Conservation (phyloP, 306 rosid genomes). For the Quercus agrifolia region DNA sequence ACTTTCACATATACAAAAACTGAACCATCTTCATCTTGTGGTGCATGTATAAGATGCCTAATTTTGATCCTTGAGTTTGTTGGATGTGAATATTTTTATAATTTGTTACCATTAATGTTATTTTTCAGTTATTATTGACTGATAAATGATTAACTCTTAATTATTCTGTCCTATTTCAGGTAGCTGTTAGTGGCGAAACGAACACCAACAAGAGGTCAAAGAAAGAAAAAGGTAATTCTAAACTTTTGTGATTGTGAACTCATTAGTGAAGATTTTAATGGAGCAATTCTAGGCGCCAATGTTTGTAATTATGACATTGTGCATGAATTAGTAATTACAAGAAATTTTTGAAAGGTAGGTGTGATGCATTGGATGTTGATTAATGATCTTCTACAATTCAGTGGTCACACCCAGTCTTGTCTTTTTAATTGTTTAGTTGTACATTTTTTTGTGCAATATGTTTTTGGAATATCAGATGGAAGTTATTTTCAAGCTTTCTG, state of each 20-base stretch:
- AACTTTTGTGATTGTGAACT: neutral
- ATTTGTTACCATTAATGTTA: too few relatives aligned
- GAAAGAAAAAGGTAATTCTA: slow-evolving; percentile 60
- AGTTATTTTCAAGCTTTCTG: neutral
- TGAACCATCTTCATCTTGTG: too few relatives aligned
- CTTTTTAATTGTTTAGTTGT: neutral
- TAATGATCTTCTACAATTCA: neutral
- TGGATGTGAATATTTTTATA: neutral
- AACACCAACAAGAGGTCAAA: slow-evolving; percentile 45
- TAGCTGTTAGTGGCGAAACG: slow-evolving; percentile 31
- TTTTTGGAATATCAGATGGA: neutral
- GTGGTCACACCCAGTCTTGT: neutral
- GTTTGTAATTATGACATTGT: neutral
- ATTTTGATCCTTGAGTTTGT: neutral
- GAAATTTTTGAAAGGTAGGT: neutral
- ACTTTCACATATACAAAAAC: neutral
- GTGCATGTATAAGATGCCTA: neutral
- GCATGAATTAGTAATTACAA: neutral
- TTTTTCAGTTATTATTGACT: too few relatives aligned
- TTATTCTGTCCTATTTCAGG: slow-evolving; percentile 28
- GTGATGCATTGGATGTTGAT: neutral
- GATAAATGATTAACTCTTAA: too few relatives aligned
- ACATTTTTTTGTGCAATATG: neutral
- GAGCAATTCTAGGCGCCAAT: neutral
- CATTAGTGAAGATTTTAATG: neutral